Evolutionary conservation across 2,329 filamentous ascomycete genomes (phyloP).

Genomic region (Penicillium digitatum): DNA sequence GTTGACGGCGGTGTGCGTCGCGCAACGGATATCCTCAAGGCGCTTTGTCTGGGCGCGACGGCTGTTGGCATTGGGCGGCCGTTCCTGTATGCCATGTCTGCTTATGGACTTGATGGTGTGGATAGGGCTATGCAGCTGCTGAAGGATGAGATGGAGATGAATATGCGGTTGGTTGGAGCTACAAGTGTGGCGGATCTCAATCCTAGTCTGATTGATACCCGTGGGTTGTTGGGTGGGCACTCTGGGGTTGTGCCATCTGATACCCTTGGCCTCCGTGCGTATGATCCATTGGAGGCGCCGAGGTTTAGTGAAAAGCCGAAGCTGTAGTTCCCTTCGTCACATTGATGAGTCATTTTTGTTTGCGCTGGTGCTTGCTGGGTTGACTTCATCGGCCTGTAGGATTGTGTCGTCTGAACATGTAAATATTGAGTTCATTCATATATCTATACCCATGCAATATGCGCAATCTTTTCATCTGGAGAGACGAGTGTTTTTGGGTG

Average conservation of each 20-base stretch:
- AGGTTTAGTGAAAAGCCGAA: constrained; percentile 49
- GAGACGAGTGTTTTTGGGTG: not conserved
- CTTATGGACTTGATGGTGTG: constrained; percentile 82
- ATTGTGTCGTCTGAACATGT: not conserved
- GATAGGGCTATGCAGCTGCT: constrained; percentile 88
- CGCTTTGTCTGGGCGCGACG: constrained; percentile 82
- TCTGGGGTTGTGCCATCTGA: constrained; percentile 58
- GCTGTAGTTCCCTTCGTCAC: constrained; percentile 24
- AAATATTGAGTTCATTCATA: not conserved
- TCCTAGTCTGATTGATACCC: constrained; percentile 72
- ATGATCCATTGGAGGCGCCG: constrained; percentile 53
- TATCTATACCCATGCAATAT: constrained; percentile 13
- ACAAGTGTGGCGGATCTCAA: constrained; percentile 71
- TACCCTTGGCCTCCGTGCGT: constrained; percentile 55
- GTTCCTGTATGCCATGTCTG: constrained; percentile 93
- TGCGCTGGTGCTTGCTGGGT: not conserved
- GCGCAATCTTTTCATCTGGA: not conserved
- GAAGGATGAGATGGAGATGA: constrained; percentile 98
- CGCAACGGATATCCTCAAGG: constrained; percentile 92
- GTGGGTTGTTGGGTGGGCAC: constrained; percentile 61
- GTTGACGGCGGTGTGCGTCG: constrained; percentile 87
- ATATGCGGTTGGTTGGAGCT: constrained; percentile 89
- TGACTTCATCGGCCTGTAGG: not conserved
- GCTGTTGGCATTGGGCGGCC: constrained; percentile 92
- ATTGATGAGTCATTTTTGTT: not conserved